These are phyloP conservation scores for Cupressus sempervirens DNA, from an alignment of 75 land plant species.

Conservation along the genomic window DNA sequence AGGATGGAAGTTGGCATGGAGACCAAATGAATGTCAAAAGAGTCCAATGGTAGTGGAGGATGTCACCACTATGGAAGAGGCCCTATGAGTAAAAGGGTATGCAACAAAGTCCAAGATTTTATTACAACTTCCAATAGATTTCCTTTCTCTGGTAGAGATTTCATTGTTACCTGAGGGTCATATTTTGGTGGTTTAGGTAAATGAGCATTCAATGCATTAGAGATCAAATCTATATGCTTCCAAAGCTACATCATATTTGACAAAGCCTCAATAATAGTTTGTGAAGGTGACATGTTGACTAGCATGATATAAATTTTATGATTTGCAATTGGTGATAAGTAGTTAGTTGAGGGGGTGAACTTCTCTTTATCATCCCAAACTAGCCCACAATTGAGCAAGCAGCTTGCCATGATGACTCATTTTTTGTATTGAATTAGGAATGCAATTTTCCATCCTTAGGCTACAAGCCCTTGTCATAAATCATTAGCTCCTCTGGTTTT, in stretches of 20 bases:
- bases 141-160: conserved; percentile 74
- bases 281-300: conserved; percentile 4
- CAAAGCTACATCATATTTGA: too few species aligned
- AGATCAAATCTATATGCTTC: conserved; percentile 11
- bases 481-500: not conserved
- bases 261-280: conserved; percentile 4
- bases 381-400: not conserved
- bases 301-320: not conserved
- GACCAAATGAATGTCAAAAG: conserved; percentile 57
- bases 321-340: not conserved
- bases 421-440: conserved; percentile 8
- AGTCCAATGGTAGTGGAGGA: conserved; percentile 64
- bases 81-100: conserved; percentile 77
- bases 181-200: conserved; percentile 42
- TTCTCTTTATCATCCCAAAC: conserved; percentile 2
- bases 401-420: conserved; percentile 4
- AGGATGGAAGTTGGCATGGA: conserved; percentile 21
- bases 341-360: not conserved
- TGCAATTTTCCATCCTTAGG: not conserved
- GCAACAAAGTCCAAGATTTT: conserved; percentile 77
- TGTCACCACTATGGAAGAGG: conserved; percentile 83
- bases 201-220: conserved; percentile 18
- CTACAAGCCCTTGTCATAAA: too few species aligned
- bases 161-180: conserved; percentile 39
- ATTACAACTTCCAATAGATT: conserved; percentile 75